These are phyloP conservation scores for Meyerozyma carpophila DNA, from an alignment of 1,139 yeast genomes.

Conservation along the genomic window DNA sequence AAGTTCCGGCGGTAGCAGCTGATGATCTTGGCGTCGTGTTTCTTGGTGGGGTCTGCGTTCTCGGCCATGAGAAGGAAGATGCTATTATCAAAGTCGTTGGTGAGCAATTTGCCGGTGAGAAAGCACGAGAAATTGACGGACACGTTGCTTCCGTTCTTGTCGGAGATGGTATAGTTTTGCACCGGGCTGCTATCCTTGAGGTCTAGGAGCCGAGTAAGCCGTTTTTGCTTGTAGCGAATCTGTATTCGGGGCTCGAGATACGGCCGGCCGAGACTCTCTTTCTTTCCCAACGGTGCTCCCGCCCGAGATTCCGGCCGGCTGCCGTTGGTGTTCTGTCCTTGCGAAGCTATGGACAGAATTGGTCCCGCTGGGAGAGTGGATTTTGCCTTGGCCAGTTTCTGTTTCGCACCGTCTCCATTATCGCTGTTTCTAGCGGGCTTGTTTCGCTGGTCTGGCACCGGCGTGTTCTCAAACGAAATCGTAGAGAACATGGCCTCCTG, in stretches of 20 bases:
- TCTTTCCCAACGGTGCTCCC: neutral
- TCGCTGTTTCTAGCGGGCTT: neutral
- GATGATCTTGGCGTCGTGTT: constrained; percentile 32
- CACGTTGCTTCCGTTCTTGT: constrained; percentile 6
- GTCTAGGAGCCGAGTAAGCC: neutral
- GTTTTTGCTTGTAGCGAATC: neutral
- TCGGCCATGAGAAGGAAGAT: constrained; percentile 25
- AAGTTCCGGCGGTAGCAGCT: constrained; percentile 45
- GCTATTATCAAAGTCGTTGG: constrained; percentile 39
- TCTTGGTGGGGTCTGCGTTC: constrained; percentile 8
- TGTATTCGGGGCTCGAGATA: neutral
- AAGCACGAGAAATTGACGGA: constrained; percentile 30
- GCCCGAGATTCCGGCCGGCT: neutral
- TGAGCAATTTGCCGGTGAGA: constrained; percentile 37
- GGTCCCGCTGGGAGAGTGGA: neutral
- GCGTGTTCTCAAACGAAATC: neutral
- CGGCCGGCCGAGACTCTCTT: neutral
- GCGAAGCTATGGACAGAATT: neutral
- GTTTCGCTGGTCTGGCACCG: neutral
- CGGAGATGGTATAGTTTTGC: neutral
- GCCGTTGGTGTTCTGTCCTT: neutral
- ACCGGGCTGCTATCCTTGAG: neutral
- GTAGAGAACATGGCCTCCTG: neutral
- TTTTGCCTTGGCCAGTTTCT: neutral
- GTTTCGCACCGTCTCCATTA: neutral